A percentile compares a stretch with the other conserved stretches of the same genome.
phyloP scores from a whole-genome alignment of 2,329 filamentous ascomycete genomes.

The Xylaria sp. region DNA sequence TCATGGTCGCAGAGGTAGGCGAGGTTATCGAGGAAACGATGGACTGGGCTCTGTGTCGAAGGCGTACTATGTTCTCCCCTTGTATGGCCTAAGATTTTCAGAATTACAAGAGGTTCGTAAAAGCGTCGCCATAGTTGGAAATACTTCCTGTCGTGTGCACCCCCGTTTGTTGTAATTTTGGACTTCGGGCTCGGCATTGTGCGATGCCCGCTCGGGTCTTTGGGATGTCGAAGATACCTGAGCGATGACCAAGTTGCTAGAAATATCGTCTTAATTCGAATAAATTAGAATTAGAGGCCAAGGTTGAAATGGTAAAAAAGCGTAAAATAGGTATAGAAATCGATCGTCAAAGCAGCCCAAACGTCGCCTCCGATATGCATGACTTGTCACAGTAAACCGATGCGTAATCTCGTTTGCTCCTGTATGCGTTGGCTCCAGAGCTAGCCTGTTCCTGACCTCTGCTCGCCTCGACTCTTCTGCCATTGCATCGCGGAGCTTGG shows the following conservation, averaged over 20 bases:
- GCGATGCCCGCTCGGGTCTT: background rate
- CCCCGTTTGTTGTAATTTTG: background rate
- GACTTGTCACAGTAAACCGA: slow-evolving; percentile 16
- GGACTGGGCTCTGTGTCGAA: slow-evolving; percentile 28
- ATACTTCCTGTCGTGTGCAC: slow-evolving; percentile 14
- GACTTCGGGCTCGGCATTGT: slow-evolving; percentile 14
- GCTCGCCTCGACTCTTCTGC: slow-evolving; percentile 7
- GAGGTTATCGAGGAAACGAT: slow-evolving; percentile 54
- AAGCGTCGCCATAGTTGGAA: slow-evolving; percentile 47
- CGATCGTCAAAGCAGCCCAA: background rate
- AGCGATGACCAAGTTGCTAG: background rate
- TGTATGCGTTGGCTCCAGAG: slow-evolving; percentile 29
- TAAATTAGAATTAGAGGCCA: background rate
- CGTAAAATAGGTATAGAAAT: background rate
- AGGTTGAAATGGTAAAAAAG: background rate
- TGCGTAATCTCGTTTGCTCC: slow-evolving; percentile 5
- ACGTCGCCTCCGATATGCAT: background rate
- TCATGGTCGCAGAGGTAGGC: slow-evolving; percentile 59
- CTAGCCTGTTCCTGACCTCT: slow-evolving; percentile 6
- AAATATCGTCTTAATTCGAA: background rate
- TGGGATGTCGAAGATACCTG: background rate
- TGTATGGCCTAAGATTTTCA: slow-evolving; percentile 49
- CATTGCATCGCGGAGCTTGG: background rate
- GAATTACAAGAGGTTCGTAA: slow-evolving; percentile 54
- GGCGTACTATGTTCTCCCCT: slow-evolving; percentile 46